Evolutionary conservation across 108 stramenopile species (phyloP).

Genomic region (Fragilaria crotonensis): DNA sequence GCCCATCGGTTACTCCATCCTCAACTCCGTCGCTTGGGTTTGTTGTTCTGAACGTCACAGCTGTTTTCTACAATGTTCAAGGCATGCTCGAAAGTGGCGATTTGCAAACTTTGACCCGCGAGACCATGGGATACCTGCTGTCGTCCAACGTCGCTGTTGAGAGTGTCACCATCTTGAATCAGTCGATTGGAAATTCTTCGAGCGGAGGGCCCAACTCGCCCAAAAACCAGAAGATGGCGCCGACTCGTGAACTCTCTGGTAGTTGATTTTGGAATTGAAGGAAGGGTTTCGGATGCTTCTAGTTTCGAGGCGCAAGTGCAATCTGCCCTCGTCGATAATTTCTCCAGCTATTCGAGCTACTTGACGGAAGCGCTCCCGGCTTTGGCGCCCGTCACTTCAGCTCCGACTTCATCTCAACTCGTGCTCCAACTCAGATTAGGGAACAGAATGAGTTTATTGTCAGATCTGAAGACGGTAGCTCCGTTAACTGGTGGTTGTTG

Average conservation of each 20-base stretch:
- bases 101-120: neutral
- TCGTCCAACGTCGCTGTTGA: neutral
- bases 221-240: too few species aligned
- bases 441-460: neutral
- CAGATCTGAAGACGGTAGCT: neutral
- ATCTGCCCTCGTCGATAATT: neutral
- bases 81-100: neutral
- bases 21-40: neutral
- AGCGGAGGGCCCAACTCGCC: too few species aligned
- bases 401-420: neutral
- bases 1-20: neutral
- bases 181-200: neutral
- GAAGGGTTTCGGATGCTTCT: neutral
- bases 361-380: slow-evolving; percentile 17
- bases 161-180: neutral
- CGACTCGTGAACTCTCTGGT: neutral
- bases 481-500: slow-evolving; percentile 3
- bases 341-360: neutral
- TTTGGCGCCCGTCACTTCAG: neutral
- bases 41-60: neutral
- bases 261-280: neutral
- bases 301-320: neutral
- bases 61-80: neutral
- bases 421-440: neutral
- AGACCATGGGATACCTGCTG: neutral